Evolutionary conservation across 2,329 filamentous ascomycete species (phyloP).

Genomic region (Paecilomyces dactylethromorphus): DNA sequence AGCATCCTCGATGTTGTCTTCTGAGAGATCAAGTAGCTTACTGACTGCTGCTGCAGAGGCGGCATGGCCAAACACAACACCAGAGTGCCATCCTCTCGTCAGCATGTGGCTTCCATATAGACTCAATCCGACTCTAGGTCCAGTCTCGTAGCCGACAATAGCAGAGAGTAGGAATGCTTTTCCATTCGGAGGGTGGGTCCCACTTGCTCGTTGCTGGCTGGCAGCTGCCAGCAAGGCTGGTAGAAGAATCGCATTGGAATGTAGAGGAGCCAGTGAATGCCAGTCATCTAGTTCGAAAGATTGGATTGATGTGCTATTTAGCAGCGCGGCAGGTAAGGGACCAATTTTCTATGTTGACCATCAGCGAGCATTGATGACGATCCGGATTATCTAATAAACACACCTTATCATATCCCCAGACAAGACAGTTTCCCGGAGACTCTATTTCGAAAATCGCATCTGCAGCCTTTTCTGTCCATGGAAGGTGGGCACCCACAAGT

Average conservation of each 20-base stretch:
- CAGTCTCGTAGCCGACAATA: slow-evolving; percentile 36
- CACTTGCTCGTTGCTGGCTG: background rate
- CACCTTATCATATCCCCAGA: slow-evolving; percentile 8
- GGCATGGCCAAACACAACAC: slow-evolving; percentile 33
- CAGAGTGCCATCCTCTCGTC: slow-evolving; percentile 35
- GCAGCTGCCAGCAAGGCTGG: slow-evolving; percentile 35
- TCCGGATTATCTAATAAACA: background rate
- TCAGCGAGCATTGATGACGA: background rate
- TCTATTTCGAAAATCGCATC: slow-evolving; percentile 25
- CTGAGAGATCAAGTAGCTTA: slow-evolving; percentile 25
- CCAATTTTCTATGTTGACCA: slow-evolving; percentile 24
- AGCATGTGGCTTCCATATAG: slow-evolving; percentile 35
- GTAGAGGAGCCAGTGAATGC: slow-evolving; percentile 35
- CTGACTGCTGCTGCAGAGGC: slow-evolving; percentile 24
- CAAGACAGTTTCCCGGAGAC: slow-evolving; percentile 15
- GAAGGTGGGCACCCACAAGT: slow-evolving; percentile 33
- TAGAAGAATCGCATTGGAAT: slow-evolving; percentile 31
- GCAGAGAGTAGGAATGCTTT: slow-evolving; percentile 26
- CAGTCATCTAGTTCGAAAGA: slow-evolving; percentile 41
- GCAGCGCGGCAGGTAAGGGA: slow-evolving; percentile 32
- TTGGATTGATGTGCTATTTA: slow-evolving; percentile 41
- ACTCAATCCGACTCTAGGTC: slow-evolving; percentile 31
- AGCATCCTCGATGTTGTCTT: slow-evolving; percentile 25
- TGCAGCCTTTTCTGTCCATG: slow-evolving; percentile 35
- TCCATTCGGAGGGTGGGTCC: slow-evolving; percentile 14